These are phyloP conservation scores for Trichoderma virens DNA, from an alignment of 495 filamentous ascomycete genomes.

Conservation along the genomic window DNA sequence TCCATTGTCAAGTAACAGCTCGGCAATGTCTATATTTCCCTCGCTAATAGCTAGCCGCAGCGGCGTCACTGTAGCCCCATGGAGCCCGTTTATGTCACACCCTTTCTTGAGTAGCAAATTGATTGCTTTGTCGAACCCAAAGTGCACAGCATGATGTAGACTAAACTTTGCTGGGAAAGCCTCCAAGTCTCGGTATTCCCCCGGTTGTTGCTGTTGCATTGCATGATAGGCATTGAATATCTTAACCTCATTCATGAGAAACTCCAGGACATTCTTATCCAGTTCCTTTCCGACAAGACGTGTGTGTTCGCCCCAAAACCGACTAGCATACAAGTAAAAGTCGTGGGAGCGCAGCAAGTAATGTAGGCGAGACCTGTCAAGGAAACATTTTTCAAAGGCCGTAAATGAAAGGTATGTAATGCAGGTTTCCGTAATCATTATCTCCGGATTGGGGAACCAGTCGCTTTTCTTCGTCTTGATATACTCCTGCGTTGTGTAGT, in stretches of 20 bases:
- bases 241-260: slow-evolving; percentile 18
- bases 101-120: slow-evolving; percentile 14
- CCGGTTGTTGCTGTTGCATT: no score
- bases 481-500: slow-evolving; percentile 49
- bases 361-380: slow-evolving; percentile 18
- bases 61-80: not conserved
- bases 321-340: slow-evolving; percentile 35
- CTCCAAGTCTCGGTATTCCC: no score
- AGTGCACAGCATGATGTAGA: not conserved
- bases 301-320: slow-evolving; percentile 40
- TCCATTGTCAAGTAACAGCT: not conserved
- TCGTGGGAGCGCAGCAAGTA: slow-evolving; percentile 21
- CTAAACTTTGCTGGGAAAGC: not conserved
- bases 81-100: not conserved
- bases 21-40: not conserved
- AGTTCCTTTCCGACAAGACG: not conserved
- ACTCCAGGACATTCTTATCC: slow-evolving; percentile 10
- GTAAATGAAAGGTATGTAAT: slow-evolving; percentile 35
- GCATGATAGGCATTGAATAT: slow-evolving; percentile 16
- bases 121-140: not conserved
- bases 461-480: slow-evolving; percentile 29
- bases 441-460: slow-evolving; percentile 31
- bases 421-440: slow-evolving; percentile 30
- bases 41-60: not conserved
- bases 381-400: not conserved